phyloP scores from a whole-genome alignment of 176 grass and related monocot genomes.

The Olyra latifolia region DNA sequence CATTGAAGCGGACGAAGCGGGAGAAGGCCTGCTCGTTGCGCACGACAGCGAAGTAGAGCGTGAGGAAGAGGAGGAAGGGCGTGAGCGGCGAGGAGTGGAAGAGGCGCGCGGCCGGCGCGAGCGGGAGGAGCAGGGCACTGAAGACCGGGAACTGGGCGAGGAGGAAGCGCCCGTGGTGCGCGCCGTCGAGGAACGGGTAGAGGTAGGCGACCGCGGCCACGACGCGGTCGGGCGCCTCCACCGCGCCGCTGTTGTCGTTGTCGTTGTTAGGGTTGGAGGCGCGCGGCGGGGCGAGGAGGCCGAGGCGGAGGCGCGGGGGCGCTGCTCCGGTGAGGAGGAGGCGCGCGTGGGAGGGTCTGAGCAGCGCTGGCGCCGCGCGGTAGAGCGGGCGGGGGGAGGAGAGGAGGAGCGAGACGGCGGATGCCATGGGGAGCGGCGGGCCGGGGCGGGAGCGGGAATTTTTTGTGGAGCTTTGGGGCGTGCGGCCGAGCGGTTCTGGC shows the following conservation, averaged over 20 bases:
- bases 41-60: constrained; percentile 91
- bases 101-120: constrained; percentile 72
- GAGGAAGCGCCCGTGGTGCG: constrained; percentile 56
- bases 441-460: background rate
- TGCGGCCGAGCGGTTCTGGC: constrained; percentile 7
- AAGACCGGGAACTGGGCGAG: constrained; percentile 72
- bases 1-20: constrained; percentile 95
- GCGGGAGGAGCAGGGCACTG: constrained; percentile 57
- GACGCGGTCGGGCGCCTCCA: constrained; percentile 64
- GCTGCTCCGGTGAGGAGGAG: background rate
- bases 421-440: constrained; percentile 37
- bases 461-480: background rate
- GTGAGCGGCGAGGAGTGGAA: constrained; percentile 79
- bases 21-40: constrained; percentile 77
- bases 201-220: constrained; percentile 80
- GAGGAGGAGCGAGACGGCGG: constrained; percentile 48
- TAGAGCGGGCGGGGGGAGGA: constrained; percentile 32
- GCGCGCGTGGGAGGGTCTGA: background rate
- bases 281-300: constrained; percentile 12
- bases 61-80: constrained; percentile 84
- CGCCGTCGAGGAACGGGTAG: constrained; percentile 97
- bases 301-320: background rate
- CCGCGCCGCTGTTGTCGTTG: constrained; percentile 59
- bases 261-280: constrained; percentile 38
- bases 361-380: constrained; percentile 14